Evolutionary conservation across 140 eudicot genomes (phyloP), one percentile per base, ranked within the genome.

Genomic region (Erigeron philadelphicus): DNA sequence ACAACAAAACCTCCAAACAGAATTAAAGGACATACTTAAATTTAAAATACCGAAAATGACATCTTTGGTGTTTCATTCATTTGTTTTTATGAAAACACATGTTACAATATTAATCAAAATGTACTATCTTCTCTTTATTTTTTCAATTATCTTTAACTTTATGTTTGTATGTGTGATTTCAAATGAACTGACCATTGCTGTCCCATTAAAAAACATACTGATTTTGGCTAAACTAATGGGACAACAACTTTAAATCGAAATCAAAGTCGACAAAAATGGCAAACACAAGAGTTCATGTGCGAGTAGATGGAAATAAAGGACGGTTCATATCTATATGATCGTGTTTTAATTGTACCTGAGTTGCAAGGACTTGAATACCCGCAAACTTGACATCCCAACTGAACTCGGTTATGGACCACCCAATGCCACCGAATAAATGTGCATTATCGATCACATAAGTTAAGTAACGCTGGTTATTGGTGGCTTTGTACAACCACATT

Each of bases 401-500:
- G 76, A 88, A 88, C 62, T 85, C 93, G 11, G 81, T 71, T 19
- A 85, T 85, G 41, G 89, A 50, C 93, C 92, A 88, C 18, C 81
- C 85, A 47, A 68, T 56, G 23, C 87, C 95, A 69, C 95, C 95
- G 48, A 82, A 78, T 4, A 13, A 11, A 45, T 69, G 35, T 43
- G 87, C 87, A 23, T 88, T 79, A 40, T 76, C 68, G 43, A 86
- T 72, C n/a, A 86, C 79, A 64, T 88, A 92, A 17, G 72, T 60
- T 67, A 84, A 77, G 74, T 88, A 92, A 9, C 16, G 58, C 3
- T 35, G 68, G 68, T 79, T 74, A 75, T 76, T 83, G 77, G 98
- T 92, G 81, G 98, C 98, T 59, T 81, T 89, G 78, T 88, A 84
- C 45, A 92, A 80, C 98, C 98, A 92, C 74, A 86, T 60, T 60